A percentile compares a stretch with the other conserved stretches of the same genome.
Evolutionary conservation across 352 stramenopile species (phyloP).

Genomic region (Pythium plurisporium): DNA sequence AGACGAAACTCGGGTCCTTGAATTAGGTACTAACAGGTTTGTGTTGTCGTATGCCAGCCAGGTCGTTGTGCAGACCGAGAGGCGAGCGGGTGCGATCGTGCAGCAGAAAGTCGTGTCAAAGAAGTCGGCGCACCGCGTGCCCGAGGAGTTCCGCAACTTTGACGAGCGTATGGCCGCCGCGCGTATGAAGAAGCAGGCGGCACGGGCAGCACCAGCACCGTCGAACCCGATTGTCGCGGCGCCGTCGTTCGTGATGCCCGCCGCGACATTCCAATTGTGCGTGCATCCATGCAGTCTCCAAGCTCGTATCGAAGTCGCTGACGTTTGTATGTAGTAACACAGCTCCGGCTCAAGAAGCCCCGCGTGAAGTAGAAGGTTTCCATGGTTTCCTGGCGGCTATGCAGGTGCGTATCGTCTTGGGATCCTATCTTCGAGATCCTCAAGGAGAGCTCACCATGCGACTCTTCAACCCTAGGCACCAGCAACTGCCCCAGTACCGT

Average conservation of each 20-base stretch:
- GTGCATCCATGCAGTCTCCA: conserved; percentile 9
- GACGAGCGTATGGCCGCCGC: conserved; percentile 59
- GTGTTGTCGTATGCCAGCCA: conserved; percentile 19
- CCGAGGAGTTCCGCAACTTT: conserved; percentile 72
- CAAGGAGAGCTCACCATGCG: too few species aligned
- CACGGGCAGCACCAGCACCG: conserved; percentile 14
- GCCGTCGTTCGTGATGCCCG: conserved; percentile 55
- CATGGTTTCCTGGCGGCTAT: conserved; percentile 62
- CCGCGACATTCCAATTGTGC: conserved; percentile 73
- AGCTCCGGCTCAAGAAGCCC: conserved; percentile 2
- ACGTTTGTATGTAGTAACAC: conserved; percentile 1
- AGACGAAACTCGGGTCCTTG: background rate
- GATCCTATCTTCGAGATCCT: too few species aligned
- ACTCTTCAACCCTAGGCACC: conserved; percentile 11
- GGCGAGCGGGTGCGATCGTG: conserved; percentile 29
- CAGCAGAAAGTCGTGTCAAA: conserved; percentile 26
- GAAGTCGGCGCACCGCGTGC: conserved; percentile 23
- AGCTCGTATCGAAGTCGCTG: background rate
- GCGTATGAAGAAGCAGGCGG: conserved; percentile 27
- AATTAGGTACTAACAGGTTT: too few species aligned
- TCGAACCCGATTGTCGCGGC: conserved; percentile 34
- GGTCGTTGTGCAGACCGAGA: conserved; percentile 33
- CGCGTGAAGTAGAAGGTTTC: conserved; percentile 60
- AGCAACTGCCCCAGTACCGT: conserved; percentile 5
- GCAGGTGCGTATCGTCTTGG: conserved; percentile 30